These are phyloP conservation scores for Zostera marina DNA, from an alignment of 116 monocot genomes.

Conservation along the genomic window DNA sequence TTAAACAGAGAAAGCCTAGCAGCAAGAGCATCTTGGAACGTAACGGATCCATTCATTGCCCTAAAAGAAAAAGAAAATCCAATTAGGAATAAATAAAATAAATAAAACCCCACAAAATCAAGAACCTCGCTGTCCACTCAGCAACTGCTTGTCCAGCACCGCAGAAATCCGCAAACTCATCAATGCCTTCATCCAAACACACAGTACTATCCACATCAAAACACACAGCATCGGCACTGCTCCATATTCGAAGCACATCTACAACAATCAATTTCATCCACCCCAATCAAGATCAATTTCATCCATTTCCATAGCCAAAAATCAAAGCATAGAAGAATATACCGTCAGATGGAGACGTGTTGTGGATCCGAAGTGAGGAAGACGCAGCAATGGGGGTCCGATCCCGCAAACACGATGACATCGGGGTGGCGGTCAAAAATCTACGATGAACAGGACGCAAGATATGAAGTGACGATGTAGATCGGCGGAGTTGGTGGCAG, in stretches of 20 bases:
- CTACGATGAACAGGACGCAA: not conserved
- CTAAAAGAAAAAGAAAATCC: constrained; percentile 18
- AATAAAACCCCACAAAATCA: not conserved
- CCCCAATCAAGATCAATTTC: not conserved
- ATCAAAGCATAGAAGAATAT: not conserved
- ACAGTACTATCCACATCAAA: constrained; percentile 99
- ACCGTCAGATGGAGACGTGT: constrained; percentile 6
- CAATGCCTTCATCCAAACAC: constrained; percentile 92
- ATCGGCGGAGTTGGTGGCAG: too few species aligned
- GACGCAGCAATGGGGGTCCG: not conserved
- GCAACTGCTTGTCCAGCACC: constrained; percentile 95
- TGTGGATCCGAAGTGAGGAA: not conserved
- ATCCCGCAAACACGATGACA: not conserved
- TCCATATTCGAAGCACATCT: constrained; percentile 78
- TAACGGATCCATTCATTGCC: constrained; percentile 93
- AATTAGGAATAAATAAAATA: not conserved
- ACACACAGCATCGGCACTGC: constrained; percentile 73
- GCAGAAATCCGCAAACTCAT: constrained; percentile 96
- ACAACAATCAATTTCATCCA: not conserved
- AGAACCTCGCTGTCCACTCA: constrained; percentile 81
- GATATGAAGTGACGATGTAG: too few species aligned
- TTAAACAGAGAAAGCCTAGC: constrained; percentile 81
- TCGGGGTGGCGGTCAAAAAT: not conserved
- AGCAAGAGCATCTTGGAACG: constrained; percentile 89
- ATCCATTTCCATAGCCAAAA: not conserved